A percentile compares a stretch with the other conserved stretches of the same genome.
These are phyloP conservation scores for Macrotyloma uniflorum DNA, from an alignment of 306 rosid species.

Conservation along the genomic window DNA sequence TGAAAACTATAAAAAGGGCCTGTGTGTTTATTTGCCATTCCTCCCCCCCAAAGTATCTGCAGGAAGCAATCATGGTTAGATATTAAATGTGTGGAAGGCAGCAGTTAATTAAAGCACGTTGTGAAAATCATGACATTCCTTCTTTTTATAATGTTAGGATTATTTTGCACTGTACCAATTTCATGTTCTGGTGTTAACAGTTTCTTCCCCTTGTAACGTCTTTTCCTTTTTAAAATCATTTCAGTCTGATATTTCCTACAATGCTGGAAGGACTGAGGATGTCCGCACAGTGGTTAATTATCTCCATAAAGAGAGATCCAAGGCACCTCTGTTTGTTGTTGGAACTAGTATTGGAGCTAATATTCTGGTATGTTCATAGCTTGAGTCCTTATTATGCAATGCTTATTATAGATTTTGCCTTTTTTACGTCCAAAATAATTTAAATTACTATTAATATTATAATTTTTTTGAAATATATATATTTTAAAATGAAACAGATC, in stretches of 20 bases:
- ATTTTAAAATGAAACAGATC: not conserved
- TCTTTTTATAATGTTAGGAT: constrained; percentile 17
- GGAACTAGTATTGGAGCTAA: constrained; percentile 98
- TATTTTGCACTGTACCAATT: constrained; percentile 21
- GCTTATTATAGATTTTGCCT: not conserved
- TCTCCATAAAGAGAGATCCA: constrained; percentile 69
- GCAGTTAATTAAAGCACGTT: constrained; percentile 1
- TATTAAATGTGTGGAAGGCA: not conserved
- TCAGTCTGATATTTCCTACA: constrained; percentile 92
- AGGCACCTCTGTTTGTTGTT: constrained; percentile 71
- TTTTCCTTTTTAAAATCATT: constrained; percentile 35
- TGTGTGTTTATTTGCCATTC: no score
- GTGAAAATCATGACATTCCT: not conserved
- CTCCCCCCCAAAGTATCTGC: no score
- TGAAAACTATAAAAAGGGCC: no score
- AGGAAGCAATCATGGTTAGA: not conserved
- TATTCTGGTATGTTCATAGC: constrained; percentile 63
- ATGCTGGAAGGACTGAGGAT: constrained; percentile 99
- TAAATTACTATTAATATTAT: not conserved
- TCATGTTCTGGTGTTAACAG: constrained; percentile 14
- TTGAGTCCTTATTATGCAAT: constrained; percentile 24
- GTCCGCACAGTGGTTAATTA: constrained; percentile 64
- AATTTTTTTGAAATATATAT: not conserved
- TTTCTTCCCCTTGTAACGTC: constrained; percentile 14
- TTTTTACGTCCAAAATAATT: not conserved